Conservation (phyloP, 1,139 yeast species). For the Saccharomyces hybrid region DNA sequence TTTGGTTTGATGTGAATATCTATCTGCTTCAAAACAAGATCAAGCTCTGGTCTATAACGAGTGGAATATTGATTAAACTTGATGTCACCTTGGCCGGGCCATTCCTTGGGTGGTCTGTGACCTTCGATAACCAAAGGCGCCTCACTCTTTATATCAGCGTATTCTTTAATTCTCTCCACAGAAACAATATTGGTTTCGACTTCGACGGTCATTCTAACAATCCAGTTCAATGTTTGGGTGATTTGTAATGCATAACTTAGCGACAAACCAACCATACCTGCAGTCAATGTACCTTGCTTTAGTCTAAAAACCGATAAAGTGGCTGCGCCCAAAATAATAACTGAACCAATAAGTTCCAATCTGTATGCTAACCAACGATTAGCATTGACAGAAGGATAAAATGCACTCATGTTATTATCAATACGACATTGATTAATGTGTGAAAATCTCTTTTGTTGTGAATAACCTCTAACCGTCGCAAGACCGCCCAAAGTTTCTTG, state of each 20-base stretch:
- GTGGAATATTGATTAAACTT: slow-evolving; percentile 71
- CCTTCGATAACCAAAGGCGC: slow-evolving; percentile 71
- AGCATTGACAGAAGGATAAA: slow-evolving; percentile 87
- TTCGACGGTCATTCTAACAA: slow-evolving; percentile 96
- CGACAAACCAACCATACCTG: slow-evolving; percentile 90
- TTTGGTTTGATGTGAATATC: slow-evolving; percentile 58
- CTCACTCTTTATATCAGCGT: slow-evolving; percentile 65
- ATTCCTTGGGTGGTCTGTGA: slow-evolving; percentile 56
- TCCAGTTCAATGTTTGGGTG: slow-evolving; percentile 93
- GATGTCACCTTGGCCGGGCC: slow-evolving; percentile 79
- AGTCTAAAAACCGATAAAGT: slow-evolving; percentile 69
- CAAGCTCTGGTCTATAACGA: slow-evolving; percentile 78
- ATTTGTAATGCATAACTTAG: slow-evolving; percentile 88
- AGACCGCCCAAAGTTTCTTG: slow-evolving; percentile 93
- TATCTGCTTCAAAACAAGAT: slow-evolving; percentile 68
- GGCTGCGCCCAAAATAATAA: slow-evolving; percentile 80
- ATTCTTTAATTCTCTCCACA: slow-evolving; percentile 90
- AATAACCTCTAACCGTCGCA: slow-evolving; percentile 81
- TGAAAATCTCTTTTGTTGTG: slow-evolving; percentile 65
- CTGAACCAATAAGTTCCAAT: slow-evolving; percentile 81
- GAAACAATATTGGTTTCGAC: slow-evolving; percentile 96
- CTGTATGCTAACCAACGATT: slow-evolving; percentile 97
- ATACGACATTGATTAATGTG: slow-evolving; percentile 69
- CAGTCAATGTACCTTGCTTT: slow-evolving; percentile 59
- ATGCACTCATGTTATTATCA: slow-evolving; percentile 84